Conservation (phyloP, 495 filamentous ascomycete genomes). For the Penicillium herquei region DNA sequence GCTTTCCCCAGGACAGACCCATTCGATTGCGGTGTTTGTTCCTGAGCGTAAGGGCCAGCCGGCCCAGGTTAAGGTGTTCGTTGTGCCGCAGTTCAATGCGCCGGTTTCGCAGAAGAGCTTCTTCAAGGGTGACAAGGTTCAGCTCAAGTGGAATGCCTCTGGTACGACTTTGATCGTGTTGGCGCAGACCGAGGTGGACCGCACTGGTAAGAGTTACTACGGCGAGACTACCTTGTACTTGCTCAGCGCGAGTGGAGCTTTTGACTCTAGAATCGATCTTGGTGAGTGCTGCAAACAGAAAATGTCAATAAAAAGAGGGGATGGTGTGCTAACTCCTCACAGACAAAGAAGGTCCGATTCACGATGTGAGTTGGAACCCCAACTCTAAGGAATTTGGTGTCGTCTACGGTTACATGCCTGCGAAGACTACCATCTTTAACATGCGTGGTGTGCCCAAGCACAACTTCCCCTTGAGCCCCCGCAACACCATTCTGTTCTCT, state of each 20-base stretch:
- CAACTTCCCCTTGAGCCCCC: conserved; percentile 77
- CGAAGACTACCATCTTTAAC: conserved; percentile 97
- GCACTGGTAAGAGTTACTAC: conserved; percentile 97
- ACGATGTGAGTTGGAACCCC: conserved; percentile 97
- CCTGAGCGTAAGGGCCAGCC: conserved; percentile 97
- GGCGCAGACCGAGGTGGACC: conserved; percentile 97
- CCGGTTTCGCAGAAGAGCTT: conserved; percentile 96
- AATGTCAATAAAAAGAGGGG: neutral
- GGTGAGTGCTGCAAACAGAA: conserved; percentile 40
- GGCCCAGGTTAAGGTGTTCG: conserved; percentile 88
- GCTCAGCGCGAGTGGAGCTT: conserved; percentile 84
- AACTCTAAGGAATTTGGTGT: conserved; percentile 97
- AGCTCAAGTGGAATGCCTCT: conserved; percentile 92
- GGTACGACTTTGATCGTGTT: conserved; percentile 91
- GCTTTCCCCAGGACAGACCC: conserved; percentile 79
- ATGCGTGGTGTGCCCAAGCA: conserved; percentile 75
- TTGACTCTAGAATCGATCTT: conserved; percentile 86
- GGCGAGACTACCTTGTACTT: conserved; percentile 97
- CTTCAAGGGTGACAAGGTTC: conserved; percentile 98
- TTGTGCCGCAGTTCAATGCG: conserved; percentile 76
- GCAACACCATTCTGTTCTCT: conserved; percentile 95
- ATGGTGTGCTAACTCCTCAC: neutral
- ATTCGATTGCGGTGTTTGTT: conserved; percentile 88
- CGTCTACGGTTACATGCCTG: conserved; percentile 95
- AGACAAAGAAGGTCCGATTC: conserved; percentile 98